Evolutionary conservation across 1,284 basidiomycete genomes (phyloP).

Genomic region (Rugosomyces carneus): DNA sequence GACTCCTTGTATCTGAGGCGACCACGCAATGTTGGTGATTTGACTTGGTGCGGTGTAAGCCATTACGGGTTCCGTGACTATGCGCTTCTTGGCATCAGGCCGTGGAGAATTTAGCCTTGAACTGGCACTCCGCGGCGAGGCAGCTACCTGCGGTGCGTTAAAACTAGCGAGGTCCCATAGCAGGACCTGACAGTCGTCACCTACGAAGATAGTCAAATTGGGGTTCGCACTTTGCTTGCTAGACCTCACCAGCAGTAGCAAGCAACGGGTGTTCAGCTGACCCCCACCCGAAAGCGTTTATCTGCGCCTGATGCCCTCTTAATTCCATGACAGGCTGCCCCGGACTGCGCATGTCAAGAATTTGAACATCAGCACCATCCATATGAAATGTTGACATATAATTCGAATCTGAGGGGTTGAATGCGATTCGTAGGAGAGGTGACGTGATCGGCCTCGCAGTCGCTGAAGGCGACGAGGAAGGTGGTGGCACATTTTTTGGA

Average conservation of each 20-base stretch:
- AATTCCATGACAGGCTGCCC: slow-evolving; percentile 91
- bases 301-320: slow-evolving; percentile 66
- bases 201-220: slow-evolving; percentile 34
- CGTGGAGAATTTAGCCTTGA: slow-evolving; percentile 67
- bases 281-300: slow-evolving; percentile 88
- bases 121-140: slow-evolving; percentile 56
- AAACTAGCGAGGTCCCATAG: slow-evolving; percentile 80
- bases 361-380: slow-evolving; percentile 82
- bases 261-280: slow-evolving; percentile 75
- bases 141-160: slow-evolving; percentile 35
- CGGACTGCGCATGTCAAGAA: slow-evolving; percentile 91
- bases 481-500: slow-evolving; percentile 60
- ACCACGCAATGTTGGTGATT: slow-evolving; percentile 87
- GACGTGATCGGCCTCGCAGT: slow-evolving; percentile 69
- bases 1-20: slow-evolving; percentile 69
- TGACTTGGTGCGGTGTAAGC: slow-evolving; percentile 78
- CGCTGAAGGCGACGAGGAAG: slow-evolving; percentile 48
- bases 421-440: slow-evolving; percentile 78
- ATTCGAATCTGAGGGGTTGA: slow-evolving; percentile 82
- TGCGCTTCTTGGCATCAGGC: slow-evolving; percentile 70
- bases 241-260: slow-evolving; percentile 69
- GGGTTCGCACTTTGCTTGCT: neutral
- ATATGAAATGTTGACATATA: slow-evolving; percentile 94
- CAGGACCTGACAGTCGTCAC: slow-evolving; percentile 86
- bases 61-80: slow-evolving; percentile 71